A percentile compares a stretch with the other conserved stretches of the same genome.
Conservation (phyloP, 192 early-diverging fungal species). For the Podila minutissima region DNA sequence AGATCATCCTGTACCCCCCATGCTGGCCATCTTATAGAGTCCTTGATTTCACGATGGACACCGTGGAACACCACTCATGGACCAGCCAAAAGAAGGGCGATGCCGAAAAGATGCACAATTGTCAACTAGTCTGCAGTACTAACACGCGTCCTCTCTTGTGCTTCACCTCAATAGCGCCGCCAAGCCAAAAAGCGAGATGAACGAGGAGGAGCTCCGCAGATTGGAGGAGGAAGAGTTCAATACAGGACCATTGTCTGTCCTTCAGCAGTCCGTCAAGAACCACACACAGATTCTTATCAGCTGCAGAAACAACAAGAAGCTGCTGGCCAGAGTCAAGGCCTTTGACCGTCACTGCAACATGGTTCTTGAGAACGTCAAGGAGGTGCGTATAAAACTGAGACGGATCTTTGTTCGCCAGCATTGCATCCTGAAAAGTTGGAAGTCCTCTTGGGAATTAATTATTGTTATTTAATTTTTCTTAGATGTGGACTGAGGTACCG, state of each 20-base stretch:
- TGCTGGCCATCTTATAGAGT: no score
- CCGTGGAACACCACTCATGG: no score
- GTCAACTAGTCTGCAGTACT: no score
- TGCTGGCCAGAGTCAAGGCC: constrained; percentile 97
- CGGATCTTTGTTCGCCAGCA: not conserved
- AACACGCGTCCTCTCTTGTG: constrained; percentile 18
- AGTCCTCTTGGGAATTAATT: not conserved
- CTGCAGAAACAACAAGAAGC: constrained; percentile 97
- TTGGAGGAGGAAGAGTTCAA: constrained; percentile 96
- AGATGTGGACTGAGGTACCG: constrained; percentile 98
- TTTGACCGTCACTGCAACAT: constrained; percentile 99
- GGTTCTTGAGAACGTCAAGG: constrained; percentile 99
- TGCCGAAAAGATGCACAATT: no score
- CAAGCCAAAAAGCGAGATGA: constrained; percentile 76
- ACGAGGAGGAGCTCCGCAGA: constrained; percentile 88
- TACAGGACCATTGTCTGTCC: constrained; percentile 96
- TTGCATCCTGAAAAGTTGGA: no score
- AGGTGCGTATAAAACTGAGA: constrained; percentile 60
- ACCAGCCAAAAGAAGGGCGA: not conserved
- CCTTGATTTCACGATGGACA: no score
- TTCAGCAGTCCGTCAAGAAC: constrained; percentile 93
- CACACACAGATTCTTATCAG: constrained; percentile 96
- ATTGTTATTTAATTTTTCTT: constrained; percentile 2
- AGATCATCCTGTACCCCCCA: no score
- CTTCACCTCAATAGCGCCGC: constrained; percentile 10